Evolutionary conservation across 345 rosid species (phyloP).

Genomic region (Citrus mangshanensis): DNA sequence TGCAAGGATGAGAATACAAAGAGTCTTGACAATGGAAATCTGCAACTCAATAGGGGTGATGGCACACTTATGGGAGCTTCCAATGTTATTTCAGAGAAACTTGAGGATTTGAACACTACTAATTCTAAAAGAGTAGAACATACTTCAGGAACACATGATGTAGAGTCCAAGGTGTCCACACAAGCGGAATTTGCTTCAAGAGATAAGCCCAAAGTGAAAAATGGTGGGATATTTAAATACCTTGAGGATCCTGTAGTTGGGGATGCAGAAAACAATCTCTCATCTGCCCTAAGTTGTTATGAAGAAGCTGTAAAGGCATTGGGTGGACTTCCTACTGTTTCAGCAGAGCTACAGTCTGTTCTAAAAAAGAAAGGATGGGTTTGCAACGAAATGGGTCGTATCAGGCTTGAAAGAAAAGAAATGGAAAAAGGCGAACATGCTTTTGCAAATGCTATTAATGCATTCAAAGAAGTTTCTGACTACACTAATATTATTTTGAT

Average conservation of each 20-base stretch:
- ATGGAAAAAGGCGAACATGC: constrained; percentile 70
- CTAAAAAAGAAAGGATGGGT: constrained; percentile 87
- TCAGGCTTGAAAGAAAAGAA: constrained; percentile 67
- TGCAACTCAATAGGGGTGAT: constrained; percentile 18
- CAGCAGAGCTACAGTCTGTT: constrained; percentile 56
- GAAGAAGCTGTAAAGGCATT: constrained; percentile 74
- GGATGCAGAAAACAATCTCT: constrained; percentile 66
- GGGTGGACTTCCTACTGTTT: constrained; percentile 48
- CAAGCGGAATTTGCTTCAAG: constrained; percentile 27
- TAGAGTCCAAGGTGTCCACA: constrained; percentile 14
- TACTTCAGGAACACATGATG: constrained; percentile 16
- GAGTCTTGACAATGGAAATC: constrained; percentile 11
- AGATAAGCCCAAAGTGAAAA: constrained; percentile 31
- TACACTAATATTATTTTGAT: constrained; percentile 72
- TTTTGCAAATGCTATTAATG: constrained; percentile 73
- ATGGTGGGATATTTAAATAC: constrained; percentile 88
- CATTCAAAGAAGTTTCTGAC: constrained; percentile 74
- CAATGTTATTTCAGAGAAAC: constrained; percentile 3
- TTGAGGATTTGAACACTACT: constrained; percentile 8
- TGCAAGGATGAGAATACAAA: constrained; percentile 25
- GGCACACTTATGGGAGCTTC: constrained; percentile 19
- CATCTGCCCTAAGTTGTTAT: constrained; percentile 64
- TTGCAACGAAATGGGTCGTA: constrained; percentile 85
- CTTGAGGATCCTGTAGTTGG: constrained; percentile 37
- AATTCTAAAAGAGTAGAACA: constrained; percentile 12